Conservation (phyloP, 257 asterid genomes). For the Salvia splendens region DNA sequence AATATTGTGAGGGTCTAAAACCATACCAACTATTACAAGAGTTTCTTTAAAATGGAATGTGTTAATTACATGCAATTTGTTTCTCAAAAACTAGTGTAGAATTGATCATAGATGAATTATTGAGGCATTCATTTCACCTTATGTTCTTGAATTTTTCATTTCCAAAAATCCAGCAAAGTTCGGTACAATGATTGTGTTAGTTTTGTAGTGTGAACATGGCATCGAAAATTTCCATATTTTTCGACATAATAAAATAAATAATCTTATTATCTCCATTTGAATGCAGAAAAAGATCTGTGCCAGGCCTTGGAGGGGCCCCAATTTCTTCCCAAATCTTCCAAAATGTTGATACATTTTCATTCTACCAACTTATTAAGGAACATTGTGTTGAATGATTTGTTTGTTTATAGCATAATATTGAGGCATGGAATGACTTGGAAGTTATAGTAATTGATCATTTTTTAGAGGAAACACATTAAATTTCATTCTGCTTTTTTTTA, state of each 20-base stretch:
- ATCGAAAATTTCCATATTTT: conserved; percentile 13
- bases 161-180: not conserved
- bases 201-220: conserved; percentile 28
- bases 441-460: too few relatives aligned
- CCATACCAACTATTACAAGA: conserved; percentile 12
- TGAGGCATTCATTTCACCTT: not conserved
- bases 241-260: too few relatives aligned
- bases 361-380: not conserved
- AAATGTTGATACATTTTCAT: not conserved
- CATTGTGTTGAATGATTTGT: not conserved
- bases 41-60: conserved; percentile 23
- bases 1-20: conserved; percentile 27
- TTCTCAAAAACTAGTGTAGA: not conserved
- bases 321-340: conserved; percentile 9
- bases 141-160: not conserved
- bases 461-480: not conserved
- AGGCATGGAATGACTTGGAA: too few relatives aligned
- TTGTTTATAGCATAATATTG: not conserved
- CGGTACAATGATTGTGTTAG: conserved; percentile 37
- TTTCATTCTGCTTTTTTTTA: not conserved
- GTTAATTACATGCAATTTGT: conserved; percentile 9
- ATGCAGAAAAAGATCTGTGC: not conserved
- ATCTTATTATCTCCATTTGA: too few relatives aligned
- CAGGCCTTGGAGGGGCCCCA: conserved; percentile 14
- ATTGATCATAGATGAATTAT: not conserved